A percentile compares a stretch with the other conserved stretches of the same genome.
phyloP scores from a whole-genome alignment of 75 land plant species.

The Pinus tabuliformis region DNA sequence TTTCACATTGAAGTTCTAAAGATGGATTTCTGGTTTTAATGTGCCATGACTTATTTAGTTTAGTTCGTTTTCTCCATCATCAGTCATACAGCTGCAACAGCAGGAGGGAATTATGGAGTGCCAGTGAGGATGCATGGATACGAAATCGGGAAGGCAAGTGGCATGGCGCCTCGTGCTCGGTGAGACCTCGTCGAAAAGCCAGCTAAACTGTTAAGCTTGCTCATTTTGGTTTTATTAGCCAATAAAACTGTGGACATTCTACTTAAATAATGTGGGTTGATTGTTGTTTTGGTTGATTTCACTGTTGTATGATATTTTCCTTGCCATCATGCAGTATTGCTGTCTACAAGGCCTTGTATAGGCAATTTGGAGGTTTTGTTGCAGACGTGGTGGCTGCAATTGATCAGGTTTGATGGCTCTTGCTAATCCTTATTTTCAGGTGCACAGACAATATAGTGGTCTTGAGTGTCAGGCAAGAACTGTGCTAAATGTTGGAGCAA shows the following conservation, averaged over 20 bases:
- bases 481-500: neutral
- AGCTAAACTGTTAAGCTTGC: neutral
- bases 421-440: neutral
- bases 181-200: slow-evolving; percentile 8
- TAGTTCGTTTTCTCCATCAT: neutral
- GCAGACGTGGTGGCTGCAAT: slow-evolving; percentile 98
- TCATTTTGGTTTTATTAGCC: neutral
- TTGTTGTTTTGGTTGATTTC: neutral
- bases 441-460: neutral
- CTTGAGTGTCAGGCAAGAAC: neutral
- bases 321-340: slow-evolving; percentile 62
- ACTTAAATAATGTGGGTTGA: neutral
- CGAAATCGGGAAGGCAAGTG: slow-evolving; percentile 86
- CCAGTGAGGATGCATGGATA: slow-evolving; percentile 68
- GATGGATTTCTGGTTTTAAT: neutral
- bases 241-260: neutral
- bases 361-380: slow-evolving; percentile 92
- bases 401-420: slow-evolving; percentile 64
- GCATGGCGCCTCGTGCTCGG: slow-evolving; percentile 98
- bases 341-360: slow-evolving; percentile 90
- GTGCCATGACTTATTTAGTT: neutral
- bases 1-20: neutral
- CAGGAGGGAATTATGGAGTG: slow-evolving; percentile 83
- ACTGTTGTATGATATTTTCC: neutral
- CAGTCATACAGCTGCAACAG: slow-evolving; percentile 86